Percentiles rank a stretch among this genome's conserved stretches.
Conservation (phyloP, 176 grass and related monocot species). For the Tuctoria greenei region DNA sequence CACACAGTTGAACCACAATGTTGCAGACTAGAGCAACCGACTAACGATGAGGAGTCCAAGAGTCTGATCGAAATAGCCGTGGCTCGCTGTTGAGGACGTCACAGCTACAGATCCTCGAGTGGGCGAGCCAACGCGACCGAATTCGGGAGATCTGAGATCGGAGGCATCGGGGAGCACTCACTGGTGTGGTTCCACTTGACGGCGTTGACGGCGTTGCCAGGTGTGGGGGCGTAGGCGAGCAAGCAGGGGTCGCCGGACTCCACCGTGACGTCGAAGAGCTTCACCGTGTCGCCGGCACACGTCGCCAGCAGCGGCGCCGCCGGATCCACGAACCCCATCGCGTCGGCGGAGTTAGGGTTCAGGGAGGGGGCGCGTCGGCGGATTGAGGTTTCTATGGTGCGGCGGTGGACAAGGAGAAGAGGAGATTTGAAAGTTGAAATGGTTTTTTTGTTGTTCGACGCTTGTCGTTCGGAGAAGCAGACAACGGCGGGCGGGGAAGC, state of each 20-base stretch:
- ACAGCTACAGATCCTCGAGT: not conserved
- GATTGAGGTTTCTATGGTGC: not conserved
- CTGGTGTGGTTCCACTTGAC: constrained; percentile 97
- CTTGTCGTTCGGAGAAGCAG: not conserved
- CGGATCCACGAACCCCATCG: constrained; percentile 89
- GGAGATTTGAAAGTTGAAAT: constrained; percentile 56
- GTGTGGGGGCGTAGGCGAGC: constrained; percentile 69
- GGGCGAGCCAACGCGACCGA: not conserved
- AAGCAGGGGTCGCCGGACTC: constrained; percentile 84
- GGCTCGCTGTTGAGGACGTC: not conserved
- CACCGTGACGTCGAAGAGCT: constrained; percentile 80
- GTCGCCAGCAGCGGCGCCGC: constrained; percentile 71
- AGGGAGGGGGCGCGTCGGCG: not conserved
- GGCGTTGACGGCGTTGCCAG: constrained; percentile 63
- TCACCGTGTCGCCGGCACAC: constrained; percentile 88
- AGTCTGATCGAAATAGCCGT: not conserved
- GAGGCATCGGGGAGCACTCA: constrained; percentile 29
- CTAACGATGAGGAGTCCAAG: not conserved
- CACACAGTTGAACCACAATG: constrained; percentile 3
- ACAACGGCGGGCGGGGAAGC: not conserved
- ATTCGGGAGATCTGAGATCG: constrained; percentile 37
- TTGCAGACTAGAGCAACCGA: not conserved
- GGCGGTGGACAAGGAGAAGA: constrained; percentile 1
- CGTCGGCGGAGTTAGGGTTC: constrained; percentile 29
- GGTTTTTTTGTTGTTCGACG: constrained; percentile 9